phyloP scores from a whole-genome alignment of 1,284 basidiomycete species.

The Trichosporon sp. region DNA sequence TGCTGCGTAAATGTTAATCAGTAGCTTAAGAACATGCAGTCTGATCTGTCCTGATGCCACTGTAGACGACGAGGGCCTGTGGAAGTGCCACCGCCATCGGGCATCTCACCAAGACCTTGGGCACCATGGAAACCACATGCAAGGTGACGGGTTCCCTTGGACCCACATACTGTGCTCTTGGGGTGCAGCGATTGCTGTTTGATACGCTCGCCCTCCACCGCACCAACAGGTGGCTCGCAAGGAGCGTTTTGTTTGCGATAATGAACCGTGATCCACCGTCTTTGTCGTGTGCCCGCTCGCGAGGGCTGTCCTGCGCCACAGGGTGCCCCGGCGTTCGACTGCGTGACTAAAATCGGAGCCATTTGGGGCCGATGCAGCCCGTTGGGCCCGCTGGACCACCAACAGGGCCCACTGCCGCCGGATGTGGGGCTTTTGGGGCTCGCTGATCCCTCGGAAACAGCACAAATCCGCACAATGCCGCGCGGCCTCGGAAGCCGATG shows the following conservation, averaged over 20 bases:
- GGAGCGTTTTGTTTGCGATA: too few relatives aligned
- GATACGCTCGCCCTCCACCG: background rate
- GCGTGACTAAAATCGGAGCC: background rate
- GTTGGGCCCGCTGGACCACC: background rate
- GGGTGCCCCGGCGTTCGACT: conserved; percentile 3
- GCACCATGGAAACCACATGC: too few relatives aligned
- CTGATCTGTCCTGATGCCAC: background rate
- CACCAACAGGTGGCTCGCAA: too few relatives aligned
- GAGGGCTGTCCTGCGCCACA: background rate
- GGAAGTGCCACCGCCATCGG: too few relatives aligned
- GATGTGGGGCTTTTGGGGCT: background rate
- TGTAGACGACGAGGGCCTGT: background rate
- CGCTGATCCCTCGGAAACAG: background rate
- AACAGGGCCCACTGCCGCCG: background rate
- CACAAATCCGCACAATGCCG: too few relatives aligned
- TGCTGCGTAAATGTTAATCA: background rate
- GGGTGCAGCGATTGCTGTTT: background rate
- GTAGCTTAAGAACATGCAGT: conserved; percentile 2
- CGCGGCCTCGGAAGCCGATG: background rate
- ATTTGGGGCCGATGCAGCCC: background rate
- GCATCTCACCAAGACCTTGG: too few relatives aligned
- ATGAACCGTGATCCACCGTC: too few relatives aligned
- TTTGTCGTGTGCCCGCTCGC: too few relatives aligned
- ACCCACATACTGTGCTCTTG: too few relatives aligned
- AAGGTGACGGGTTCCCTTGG: too few relatives aligned